Evolutionary conservation across 192 early-diverging fungal species (phyloP).

Genomic region (Diversispora eburnea): DNA sequence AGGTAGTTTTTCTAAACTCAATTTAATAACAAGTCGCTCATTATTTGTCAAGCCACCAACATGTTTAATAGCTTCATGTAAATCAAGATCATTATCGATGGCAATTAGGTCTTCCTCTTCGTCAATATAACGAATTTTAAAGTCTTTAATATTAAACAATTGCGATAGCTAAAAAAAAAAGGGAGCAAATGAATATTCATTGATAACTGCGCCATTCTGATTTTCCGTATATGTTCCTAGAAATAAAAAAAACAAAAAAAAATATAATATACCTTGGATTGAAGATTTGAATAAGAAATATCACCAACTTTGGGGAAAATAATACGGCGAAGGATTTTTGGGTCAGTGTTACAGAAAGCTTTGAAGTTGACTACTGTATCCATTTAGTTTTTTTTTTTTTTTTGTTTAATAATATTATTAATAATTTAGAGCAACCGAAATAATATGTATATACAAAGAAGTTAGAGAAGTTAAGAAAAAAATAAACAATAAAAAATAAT

Average conservation of each 20-base stretch:
- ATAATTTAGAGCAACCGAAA: too few species aligned
- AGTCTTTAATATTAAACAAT: constrained; percentile 6
- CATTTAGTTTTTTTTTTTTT: too few species aligned
- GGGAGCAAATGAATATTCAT: not conserved
- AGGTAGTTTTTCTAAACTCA: constrained; percentile 3
- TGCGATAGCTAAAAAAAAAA: constrained; percentile 8
- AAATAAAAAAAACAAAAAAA: not conserved
- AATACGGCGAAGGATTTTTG: not conserved
- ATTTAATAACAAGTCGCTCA: not conserved
- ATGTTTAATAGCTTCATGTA: constrained; percentile 11
- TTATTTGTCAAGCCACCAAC: not conserved
- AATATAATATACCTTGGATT: not conserved
- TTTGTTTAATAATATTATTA: too few species aligned
- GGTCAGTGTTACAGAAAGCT: not conserved
- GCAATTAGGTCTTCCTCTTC: constrained; percentile 2
- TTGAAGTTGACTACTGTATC: not conserved
- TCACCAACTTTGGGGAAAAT: not conserved
- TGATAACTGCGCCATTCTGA: not conserved
- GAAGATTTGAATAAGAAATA: not conserved
- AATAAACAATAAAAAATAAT: too few species aligned
- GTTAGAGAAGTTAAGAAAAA: too few species aligned
- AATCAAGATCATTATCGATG: constrained; percentile 10
- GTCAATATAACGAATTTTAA: constrained; percentile 17
- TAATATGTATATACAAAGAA: too few species aligned
- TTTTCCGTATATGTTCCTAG: not conserved